Conservation (phyloP, 345 rosid species). For the Nasturtium officinale region DNA sequence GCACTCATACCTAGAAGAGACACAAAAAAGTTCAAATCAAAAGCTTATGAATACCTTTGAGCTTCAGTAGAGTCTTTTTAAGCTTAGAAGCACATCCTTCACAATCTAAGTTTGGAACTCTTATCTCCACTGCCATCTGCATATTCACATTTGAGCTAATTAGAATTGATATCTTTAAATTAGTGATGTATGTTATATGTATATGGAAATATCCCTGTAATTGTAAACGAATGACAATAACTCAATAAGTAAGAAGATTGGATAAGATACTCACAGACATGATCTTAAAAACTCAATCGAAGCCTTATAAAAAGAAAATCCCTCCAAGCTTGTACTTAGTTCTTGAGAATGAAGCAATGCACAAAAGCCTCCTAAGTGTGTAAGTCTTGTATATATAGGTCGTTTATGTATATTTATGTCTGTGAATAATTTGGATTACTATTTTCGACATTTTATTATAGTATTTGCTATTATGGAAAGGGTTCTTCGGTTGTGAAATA, state of each 20-base stretch:
- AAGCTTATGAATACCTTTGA: conserved; percentile 64
- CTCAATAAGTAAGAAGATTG: background rate
- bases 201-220: background rate
- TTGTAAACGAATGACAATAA: background rate
- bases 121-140: conserved; percentile 75
- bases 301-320: conserved; percentile 5
- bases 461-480: conserved; percentile 27
- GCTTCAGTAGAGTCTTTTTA: conserved; percentile 79
- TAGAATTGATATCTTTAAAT: background rate
- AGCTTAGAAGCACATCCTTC: conserved; percentile 90
- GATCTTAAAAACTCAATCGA: conserved; percentile 23
- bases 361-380: background rate
- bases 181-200: background rate
- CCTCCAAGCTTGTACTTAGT: conserved; percentile 15
- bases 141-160: conserved; percentile 8
- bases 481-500: conserved; percentile 57
- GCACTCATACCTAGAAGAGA: background rate
- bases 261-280: conserved; percentile 61
- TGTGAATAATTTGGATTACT: background rate
- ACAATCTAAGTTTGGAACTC: conserved; percentile 91
- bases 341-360: conserved; percentile 26
- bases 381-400: conserved; percentile 12
- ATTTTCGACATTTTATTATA: background rate
- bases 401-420: background rate
- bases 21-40: background rate